Conservation (phyloP, 257 asterid genomes). For the Ajuga chamaepitys region DNA sequence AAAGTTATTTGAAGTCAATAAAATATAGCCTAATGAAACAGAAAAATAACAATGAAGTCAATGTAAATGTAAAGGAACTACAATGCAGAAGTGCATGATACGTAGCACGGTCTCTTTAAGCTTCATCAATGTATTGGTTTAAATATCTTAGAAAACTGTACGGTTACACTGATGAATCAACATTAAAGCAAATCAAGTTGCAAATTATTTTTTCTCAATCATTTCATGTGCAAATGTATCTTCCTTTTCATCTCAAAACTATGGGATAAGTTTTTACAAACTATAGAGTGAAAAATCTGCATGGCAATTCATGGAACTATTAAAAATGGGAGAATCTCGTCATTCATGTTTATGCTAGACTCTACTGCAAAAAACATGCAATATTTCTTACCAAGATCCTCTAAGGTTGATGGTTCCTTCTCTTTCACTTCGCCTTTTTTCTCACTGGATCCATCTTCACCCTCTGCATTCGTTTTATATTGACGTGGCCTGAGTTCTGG, state of each 20-base stretch:
- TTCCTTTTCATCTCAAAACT: neutral
- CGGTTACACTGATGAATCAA: neutral
- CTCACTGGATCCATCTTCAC: conserved; percentile 14
- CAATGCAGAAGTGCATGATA: neutral
- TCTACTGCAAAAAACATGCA: neutral
- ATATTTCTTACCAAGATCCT: conserved; percentile 70
- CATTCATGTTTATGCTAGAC: neutral
- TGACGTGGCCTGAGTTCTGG: conserved; percentile 83
- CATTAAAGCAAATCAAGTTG: neutral
- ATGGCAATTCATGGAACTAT: neutral
- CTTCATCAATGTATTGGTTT: neutral
- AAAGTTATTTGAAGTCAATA: neutral
- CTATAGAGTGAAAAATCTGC: neutral
- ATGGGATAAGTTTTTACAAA: neutral
- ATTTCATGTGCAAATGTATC: neutral
- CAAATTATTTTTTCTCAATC: neutral
- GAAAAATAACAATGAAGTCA: neutral
- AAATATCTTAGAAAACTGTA: neutral
- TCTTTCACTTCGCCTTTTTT: conserved; percentile 23
- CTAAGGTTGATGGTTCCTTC: conserved; percentile 72
- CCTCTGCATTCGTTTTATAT: conserved; percentile 47
- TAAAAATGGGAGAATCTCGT: neutral
- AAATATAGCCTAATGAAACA: neutral
- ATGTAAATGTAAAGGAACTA: neutral
- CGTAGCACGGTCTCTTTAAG: neutral